Evolutionary conservation across 805 yeast species (phyloP), one percentile per base, ranked within the genome.

Genomic region (Ogataea pilisensis): DNA sequence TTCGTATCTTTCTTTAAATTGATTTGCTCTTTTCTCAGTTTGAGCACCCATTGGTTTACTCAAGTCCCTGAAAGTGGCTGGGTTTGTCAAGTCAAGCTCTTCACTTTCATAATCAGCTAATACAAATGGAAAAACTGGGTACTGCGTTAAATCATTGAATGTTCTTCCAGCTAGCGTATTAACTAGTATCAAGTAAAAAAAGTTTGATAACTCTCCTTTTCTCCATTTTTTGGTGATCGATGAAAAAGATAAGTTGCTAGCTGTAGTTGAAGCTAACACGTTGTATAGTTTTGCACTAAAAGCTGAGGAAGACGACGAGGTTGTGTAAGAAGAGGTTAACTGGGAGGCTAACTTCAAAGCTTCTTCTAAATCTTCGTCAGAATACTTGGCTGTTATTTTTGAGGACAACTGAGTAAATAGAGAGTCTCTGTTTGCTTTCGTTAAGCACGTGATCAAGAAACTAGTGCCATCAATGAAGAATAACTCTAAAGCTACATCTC

Each of bases 31-130:
- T 2, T 68, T 69, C 2, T 60, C 57, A 2, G 78, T 67, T 57
- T 88, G 96, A 0, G 90, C 95, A 2, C 96, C 96, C 96, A 88
- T 89, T 1, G 96, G 96, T 53, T 85, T 86, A 0, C 86, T 73
- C 19, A 88, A 64, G 55, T 88, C 95, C 49, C 96, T 67, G 55
- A 73, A 88, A 0, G 82, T 64, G 8, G 68, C 64, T 0, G 85
- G 81, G 50, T 86, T 67, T 3, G 63, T 56, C 32, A 89, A 64
- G 57, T 88, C 89, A n/a, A 88, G 63, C 11, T 64, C 73, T 2
- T 78, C 79, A 51, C 93, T 84, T 1, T 76, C 70, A 55, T 88
- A 87, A 56, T 88, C 95, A 0, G 93, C 81, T 44, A 88, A 73
- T 0, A 88, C 87, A 95, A 95, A 88, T 0, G 96, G 96, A 51